Percentiles rank a stretch among this genome's conserved stretches.
Evolutionary conservation across 352 stramenopile species (phyloP).

Genomic region (Salisapilia sapeloensis): DNA sequence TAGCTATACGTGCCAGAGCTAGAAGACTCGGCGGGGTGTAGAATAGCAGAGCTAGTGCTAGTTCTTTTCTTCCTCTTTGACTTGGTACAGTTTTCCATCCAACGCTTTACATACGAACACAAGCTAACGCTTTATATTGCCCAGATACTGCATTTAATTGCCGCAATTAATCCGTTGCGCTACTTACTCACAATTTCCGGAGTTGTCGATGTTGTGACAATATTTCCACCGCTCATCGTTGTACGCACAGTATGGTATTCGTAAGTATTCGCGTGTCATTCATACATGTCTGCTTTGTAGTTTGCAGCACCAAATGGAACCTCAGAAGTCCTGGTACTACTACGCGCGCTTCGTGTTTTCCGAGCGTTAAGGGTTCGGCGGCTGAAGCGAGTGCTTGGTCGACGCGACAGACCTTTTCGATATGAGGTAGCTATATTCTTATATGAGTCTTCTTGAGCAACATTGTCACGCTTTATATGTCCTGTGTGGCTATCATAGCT

Average conservation of each 20-base stretch:
- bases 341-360: constrained; percentile 54
- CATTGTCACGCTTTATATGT: neutral
- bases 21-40: constrained; percentile 2
- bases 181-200: constrained; percentile 35
- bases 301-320: constrained; percentile 21
- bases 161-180: constrained; percentile 12
- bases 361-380: constrained; percentile 37
- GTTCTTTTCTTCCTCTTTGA: constrained; percentile 49
- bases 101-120: neutral
- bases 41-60: constrained; percentile 16
- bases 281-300: constrained; percentile 6
- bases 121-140: neutral
- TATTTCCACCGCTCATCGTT: constrained; percentile 42
- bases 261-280: no score
- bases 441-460: no score
- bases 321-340: constrained; percentile 38
- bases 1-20: constrained; percentile 24
- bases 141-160: constrained; percentile 29
- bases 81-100: constrained; percentile 9
- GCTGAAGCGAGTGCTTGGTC: constrained; percentile 36
- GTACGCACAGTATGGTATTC: no score
- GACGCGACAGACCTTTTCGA: no score
- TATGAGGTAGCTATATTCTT: no score
- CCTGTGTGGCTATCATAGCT: constrained; percentile 9
- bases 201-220: constrained; percentile 52